phyloP scores from a whole-genome alignment of 352 stramenopile species.

The Phytophthora nicotianae region DNA sequence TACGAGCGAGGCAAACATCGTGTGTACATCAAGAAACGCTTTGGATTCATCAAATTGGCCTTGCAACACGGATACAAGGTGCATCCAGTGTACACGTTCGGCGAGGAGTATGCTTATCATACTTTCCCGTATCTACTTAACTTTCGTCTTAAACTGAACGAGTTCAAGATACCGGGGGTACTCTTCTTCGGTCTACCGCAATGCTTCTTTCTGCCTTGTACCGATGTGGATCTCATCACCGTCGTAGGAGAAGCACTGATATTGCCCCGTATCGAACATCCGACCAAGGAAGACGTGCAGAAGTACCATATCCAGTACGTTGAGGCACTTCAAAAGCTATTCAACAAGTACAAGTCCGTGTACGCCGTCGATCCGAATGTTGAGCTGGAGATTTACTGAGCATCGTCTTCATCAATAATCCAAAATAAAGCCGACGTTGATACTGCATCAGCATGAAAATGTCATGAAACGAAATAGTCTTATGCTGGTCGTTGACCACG shows the following conservation, averaged over 20 bases:
- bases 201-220: conserved; percentile 86
- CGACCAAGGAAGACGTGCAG: conserved; percentile 87
- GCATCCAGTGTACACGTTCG: conserved; percentile 90
- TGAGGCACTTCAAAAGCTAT: conserved; percentile 73
- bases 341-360: conserved; percentile 84
- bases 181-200: conserved; percentile 72
- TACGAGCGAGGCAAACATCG: conserved; percentile 79
- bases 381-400: conserved; percentile 54
- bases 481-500: conserved; percentile 9
- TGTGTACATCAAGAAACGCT: conserved; percentile 90
- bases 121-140: conserved; percentile 84
- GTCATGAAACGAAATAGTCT: conserved; percentile 1
- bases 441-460: conserved; percentile 1
- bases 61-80: conserved; percentile 91
- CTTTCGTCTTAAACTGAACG: conserved; percentile 81
- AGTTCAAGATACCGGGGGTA: conserved; percentile 84
- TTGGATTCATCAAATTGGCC: conserved; percentile 93
- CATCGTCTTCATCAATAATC: background rate
- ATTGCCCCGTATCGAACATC: conserved; percentile 87
- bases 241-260: conserved; percentile 88
- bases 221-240: conserved; percentile 80
- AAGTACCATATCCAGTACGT: conserved; percentile 93
- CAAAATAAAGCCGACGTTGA: conserved; percentile 4
- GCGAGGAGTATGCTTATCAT: conserved; percentile 84
- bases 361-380: conserved; percentile 74